Evolutionary conservation across 1,284 basidiomycete species (phyloP).

Genomic region (Cystobasidium pallidum): DNA sequence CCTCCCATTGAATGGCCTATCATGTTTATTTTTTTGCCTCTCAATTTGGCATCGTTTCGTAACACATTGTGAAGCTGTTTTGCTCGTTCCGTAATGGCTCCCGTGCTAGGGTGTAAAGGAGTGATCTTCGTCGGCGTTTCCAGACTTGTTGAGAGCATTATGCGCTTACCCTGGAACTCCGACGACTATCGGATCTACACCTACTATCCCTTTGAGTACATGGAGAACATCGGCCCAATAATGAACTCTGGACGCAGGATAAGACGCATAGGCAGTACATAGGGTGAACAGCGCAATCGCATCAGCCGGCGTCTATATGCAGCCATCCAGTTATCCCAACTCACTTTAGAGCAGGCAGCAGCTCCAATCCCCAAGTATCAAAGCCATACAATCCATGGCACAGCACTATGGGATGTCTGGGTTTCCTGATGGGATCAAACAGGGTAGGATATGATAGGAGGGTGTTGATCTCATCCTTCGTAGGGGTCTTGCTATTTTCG

Average conservation of each 20-base stretch:
- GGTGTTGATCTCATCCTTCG: constrained; percentile 50
- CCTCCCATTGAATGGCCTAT: constrained; percentile 97
- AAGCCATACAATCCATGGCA: constrained; percentile 91
- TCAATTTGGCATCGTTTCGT: constrained; percentile 63
- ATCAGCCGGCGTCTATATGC: too few relatives aligned
- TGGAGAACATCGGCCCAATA: constrained; percentile 93
- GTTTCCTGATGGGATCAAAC: constrained; percentile 67
- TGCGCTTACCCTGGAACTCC: constrained; percentile 87
- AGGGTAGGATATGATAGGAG: constrained; percentile 51
- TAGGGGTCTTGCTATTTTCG: neutral
- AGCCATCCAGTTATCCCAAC: too few relatives aligned
- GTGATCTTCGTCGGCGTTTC: neutral
- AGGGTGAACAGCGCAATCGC: too few relatives aligned
- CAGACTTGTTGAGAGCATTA: too few relatives aligned
- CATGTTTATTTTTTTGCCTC: constrained; percentile 80
- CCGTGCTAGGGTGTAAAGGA: constrained; percentile 66
- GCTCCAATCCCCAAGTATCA: constrained; percentile 75
- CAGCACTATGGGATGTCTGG: constrained; percentile 86
- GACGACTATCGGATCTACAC: constrained; percentile 92
- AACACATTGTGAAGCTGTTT: constrained; percentile 77
- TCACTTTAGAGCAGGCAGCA: constrained; percentile 59
- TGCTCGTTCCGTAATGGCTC: constrained; percentile 83
- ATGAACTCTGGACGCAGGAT: constrained; percentile 76
- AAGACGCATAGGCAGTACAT: neutral
- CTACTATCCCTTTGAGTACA: constrained; percentile 78